Base-by-base conservation (phyloP, 1,139 yeast species). In the Protomyces macrosporus region DNA sequence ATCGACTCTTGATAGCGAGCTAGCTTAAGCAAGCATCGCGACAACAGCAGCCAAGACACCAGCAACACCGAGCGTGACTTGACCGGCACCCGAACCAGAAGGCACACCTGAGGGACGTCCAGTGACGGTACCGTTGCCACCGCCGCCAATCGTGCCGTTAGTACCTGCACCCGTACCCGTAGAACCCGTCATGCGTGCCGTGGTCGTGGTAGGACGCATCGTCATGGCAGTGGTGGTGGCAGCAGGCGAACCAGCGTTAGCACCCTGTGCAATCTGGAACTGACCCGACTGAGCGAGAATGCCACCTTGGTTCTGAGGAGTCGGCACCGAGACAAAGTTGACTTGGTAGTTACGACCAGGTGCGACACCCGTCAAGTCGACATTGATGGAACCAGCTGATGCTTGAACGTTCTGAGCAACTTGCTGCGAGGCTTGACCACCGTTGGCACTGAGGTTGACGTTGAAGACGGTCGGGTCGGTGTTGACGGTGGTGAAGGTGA, bases 241-340 rank as follows among this genome's bases (percentile, higher is more conserved):
- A 12, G 53, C 45, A n/a, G n/a, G 30, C 0, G 53, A 30, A 30
- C 50, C 10, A 10, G 50, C 50, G 33, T 34, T 10, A 23, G 62
- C 36, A 33, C 62, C 62, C 14, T 58, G 62, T 4, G 42, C 52
- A 23, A 58, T 48, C 23, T 35, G 35, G 50, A 58, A 58, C 10
- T 55, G 53, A 4, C 62, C 62, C 6, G 62, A 58, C 45, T 58
- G 62, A 23, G 62, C 62, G 16, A 52, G 56, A n/a, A 58, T 58
- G 12, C 62, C 62, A 16, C 50, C n/a, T n/a, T 39, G n/a, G 12
- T 50, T 50, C 40, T 42, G 35, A 10, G 62, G 39, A 4, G 62
- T 52, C 12, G 62, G 42, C 5, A 55, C 45, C 6, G 53, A 52
- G 12, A 42, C 48, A 48, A 58, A 52, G 45, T 58, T 58, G 53